phyloP scores from a whole-genome alignment of 2,329 filamentous ascomycete species.

The Pezicula rhizophila region DNA sequence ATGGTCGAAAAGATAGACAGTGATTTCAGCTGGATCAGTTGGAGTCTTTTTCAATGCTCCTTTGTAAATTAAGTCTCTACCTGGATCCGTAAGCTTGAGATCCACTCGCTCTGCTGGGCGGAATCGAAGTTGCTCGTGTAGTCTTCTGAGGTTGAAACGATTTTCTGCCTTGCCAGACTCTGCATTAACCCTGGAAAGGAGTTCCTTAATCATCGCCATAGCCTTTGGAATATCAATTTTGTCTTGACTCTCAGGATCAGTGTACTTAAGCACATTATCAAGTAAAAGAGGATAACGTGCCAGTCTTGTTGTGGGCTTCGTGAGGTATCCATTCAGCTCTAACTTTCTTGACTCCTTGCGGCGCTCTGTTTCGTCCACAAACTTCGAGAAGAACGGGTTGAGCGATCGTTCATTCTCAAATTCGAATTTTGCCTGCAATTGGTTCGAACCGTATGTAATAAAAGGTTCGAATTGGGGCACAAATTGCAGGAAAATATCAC shows the following conservation, averaged over 20 bases:
- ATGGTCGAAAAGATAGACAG: conserved; percentile 93
- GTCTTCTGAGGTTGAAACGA: conserved; percentile 86
- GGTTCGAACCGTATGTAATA: conserved; percentile 91
- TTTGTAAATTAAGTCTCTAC: conserved; percentile 89
- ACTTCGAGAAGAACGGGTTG: conserved; percentile 79
- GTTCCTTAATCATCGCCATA: conserved; percentile 77
- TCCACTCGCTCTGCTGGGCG: conserved; percentile 86
- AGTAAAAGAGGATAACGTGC: conserved; percentile 89
- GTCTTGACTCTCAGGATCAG: conserved; percentile 81
- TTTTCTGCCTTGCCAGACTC: conserved; percentile 98
- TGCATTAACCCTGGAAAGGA: conserved; percentile 81
- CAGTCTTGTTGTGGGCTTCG: conserved; percentile 91
- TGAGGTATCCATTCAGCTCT: conserved; percentile 94
- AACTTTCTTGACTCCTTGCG: conserved; percentile 95
- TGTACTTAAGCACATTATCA: conserved; percentile 88
- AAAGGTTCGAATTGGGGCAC: conserved; percentile 93
- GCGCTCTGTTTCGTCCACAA: conserved; percentile 93
- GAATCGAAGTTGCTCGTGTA: conserved; percentile 90
- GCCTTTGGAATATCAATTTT: conserved; percentile 90
- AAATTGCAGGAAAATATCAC: conserved; percentile 90
- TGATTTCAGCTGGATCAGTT: conserved; percentile 83
- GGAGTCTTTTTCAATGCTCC: conserved; percentile 88
- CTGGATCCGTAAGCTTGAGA: conserved; percentile 87
- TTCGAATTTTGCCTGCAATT: conserved; percentile 94
- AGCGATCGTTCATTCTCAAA: conserved; percentile 92